Evolutionary conservation across 768 basidiomycete genomes (phyloP).

Genomic region (Tylopilus intermedius): DNA sequence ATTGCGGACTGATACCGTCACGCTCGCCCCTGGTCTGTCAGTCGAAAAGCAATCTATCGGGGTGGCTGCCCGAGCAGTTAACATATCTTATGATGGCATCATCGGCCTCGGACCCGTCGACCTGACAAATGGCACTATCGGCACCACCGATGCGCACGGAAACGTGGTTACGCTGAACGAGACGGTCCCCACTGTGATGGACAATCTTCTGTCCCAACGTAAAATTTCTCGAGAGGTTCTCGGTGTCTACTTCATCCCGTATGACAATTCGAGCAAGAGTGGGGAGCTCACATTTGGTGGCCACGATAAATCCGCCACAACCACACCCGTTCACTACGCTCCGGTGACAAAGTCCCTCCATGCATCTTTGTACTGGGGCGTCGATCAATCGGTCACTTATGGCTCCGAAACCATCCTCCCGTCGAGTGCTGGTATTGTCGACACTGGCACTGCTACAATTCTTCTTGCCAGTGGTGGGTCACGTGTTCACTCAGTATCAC

Average conservation of each 20-base stretch:
- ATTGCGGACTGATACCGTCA: not conserved
- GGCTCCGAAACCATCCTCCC: slow-evolving; percentile 20
- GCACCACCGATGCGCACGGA: slow-evolving; percentile 12
- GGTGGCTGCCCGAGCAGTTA: slow-evolving; percentile 13
- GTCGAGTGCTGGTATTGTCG: slow-evolving; percentile 29
- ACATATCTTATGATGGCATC: not conserved
- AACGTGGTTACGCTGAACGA: not conserved
- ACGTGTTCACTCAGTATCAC: not conserved
- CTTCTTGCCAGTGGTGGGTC: slow-evolving; percentile 5
- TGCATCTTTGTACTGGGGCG: slow-evolving; percentile 29
- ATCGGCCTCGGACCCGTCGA: not conserved
- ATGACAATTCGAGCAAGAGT: slow-evolving; percentile 2
- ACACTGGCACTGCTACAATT: slow-evolving; percentile 29
- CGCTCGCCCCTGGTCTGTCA: not conserved
- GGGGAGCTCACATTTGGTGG: slow-evolving; percentile 28
- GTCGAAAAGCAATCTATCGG: not conserved
- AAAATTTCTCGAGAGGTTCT: slow-evolving; percentile 25
- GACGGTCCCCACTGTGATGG: slow-evolving; percentile 31
- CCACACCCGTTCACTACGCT: slow-evolving; percentile 15
- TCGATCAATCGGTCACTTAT: slow-evolving; percentile 32
- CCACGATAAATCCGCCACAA: slow-evolving; percentile 8
- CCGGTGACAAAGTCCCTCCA: slow-evolving; percentile 23
- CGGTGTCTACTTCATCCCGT: slow-evolving; percentile 30
- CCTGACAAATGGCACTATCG: slow-evolving; percentile 21
- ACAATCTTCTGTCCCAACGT: slow-evolving; percentile 30